phyloP scores from a whole-genome alignment of 129 eudicot genomes.

The Logfia minima region DNA sequence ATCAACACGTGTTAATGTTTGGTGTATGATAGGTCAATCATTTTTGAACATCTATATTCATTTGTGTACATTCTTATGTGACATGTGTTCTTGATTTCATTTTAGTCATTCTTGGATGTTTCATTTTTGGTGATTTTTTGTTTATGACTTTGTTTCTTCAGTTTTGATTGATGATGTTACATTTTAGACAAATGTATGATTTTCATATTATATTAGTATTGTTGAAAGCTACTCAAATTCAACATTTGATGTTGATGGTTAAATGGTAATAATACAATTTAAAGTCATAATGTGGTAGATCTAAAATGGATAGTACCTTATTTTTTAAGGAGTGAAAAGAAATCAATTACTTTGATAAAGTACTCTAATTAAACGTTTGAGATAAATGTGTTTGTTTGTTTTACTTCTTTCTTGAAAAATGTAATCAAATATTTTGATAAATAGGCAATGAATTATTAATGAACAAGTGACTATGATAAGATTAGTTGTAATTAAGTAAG shows the following conservation, averaged over 20 bases:
- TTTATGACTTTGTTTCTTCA: neutral
- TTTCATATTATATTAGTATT: neutral
- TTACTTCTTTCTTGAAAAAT: too few species aligned
- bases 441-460: too few species aligned
- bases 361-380: too few species aligned
- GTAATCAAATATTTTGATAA: too few species aligned
- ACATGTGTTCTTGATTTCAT: conserved; percentile 2
- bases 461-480: too few species aligned
- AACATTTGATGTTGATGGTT: neutral
- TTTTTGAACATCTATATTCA: conserved; percentile 25
- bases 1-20: neutral
- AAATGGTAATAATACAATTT: neutral
- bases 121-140: conserved; percentile 10
- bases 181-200: too few species aligned
- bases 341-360: too few species aligned
- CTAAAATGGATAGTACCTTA: too few species aligned
- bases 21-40: conserved; percentile 17
- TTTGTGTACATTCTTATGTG: conserved; percentile 34
- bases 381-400: too few species aligned
- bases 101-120: neutral
- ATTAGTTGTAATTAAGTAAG: too few species aligned
- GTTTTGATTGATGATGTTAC: neutral
- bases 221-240: neutral
- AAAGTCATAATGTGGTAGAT: too few species aligned
- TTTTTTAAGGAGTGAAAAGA: too few species aligned